Base-by-base conservation (phyloP, 169 alveolate species). In the Pseudocohnilembus persalinus region DNA sequence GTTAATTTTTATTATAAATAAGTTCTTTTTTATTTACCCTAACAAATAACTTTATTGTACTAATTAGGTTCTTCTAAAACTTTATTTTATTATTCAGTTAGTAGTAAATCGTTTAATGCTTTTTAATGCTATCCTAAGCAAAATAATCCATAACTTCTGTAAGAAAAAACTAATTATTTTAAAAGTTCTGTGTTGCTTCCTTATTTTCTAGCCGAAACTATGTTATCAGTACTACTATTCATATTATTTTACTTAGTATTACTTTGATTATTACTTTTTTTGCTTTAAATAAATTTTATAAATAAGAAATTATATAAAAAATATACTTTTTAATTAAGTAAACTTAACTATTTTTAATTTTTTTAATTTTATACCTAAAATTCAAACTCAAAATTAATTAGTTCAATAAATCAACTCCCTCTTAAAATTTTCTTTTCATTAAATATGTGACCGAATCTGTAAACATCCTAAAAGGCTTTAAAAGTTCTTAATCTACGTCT, bases 381-480 rank as follows among this genome's bases (percentile, higher is more conserved):
- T 82, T 80, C 74, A 79, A 80, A 30, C 65, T 74, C 32, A 80
- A 80, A 4, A 86, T 78, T 49, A 86, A 49, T 16, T 81, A 65
- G 16, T 85, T 63, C 1, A 86, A 76, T 0, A 33, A 64, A n/a
- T 82, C 76, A 26, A 86, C 83, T 29, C 87, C 90, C 11, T 86
- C 90, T 81, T 79, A 73, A 80, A 80, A 82, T 65, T 86, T 86
- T 75, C 90, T 79, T 31, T 86, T 86, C 90, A 86, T 86, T 75
- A 86, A 86, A 29, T 73, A 86, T 30, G 83, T 86, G 0, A 86
- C 90, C 29, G 87, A 85, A 49, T 86, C 90, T 34, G 90, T 86
- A 64, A 86, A 86, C 28, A 75, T 74, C 80, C 90, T 86, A 35
- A 86, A 81, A 49, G 80, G 80, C 74, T 74, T 81, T 0, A 86